A percentile compares a stretch with the other conserved stretches of the same genome.
Conservation (phyloP, 306 rosid species). For the Phaseolus lunatus region DNA sequence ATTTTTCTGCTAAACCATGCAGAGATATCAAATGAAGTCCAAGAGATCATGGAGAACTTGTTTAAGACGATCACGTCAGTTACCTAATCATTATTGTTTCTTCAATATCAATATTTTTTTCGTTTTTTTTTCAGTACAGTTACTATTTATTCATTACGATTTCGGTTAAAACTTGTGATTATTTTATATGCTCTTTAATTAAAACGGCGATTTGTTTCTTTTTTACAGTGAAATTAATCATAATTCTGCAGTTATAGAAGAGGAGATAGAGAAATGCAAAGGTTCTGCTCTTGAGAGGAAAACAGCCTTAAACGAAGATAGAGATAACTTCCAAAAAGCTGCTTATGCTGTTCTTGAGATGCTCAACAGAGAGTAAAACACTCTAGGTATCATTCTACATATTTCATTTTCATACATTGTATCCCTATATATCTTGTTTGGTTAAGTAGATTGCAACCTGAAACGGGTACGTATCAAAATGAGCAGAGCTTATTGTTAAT, state of each 20-base stretch:
- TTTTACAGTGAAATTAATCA: conserved; percentile 71
- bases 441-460: conserved; percentile 3
- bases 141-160: conserved; percentile 11
- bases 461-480: not conserved
- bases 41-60: conserved; percentile 79
- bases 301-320: conserved; percentile 72
- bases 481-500: conserved; percentile 9
- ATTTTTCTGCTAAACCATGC: conserved; percentile 42
- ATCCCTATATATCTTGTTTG: conserved; percentile 11
- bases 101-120: not conserved
- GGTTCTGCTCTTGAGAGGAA: conserved; percentile 68
- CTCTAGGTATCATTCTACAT: conserved; percentile 43
- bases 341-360: conserved; percentile 75
- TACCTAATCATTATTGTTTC: not conserved
- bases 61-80: conserved; percentile 71
- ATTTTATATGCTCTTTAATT: conserved; percentile 3
- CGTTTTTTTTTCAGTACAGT: not conserved
- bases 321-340: conserved; percentile 76
- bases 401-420: conserved; percentile 13
- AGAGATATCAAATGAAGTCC: conserved; percentile 70
- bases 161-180: not conserved
- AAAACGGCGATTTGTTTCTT: not conserved
- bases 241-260: conserved; percentile 62
- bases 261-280: conserved; percentile 75
- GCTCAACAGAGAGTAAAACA: conserved; percentile 59